phyloP scores from a whole-genome alignment of 345 rosid species.

The Kandelia obovata region DNA sequence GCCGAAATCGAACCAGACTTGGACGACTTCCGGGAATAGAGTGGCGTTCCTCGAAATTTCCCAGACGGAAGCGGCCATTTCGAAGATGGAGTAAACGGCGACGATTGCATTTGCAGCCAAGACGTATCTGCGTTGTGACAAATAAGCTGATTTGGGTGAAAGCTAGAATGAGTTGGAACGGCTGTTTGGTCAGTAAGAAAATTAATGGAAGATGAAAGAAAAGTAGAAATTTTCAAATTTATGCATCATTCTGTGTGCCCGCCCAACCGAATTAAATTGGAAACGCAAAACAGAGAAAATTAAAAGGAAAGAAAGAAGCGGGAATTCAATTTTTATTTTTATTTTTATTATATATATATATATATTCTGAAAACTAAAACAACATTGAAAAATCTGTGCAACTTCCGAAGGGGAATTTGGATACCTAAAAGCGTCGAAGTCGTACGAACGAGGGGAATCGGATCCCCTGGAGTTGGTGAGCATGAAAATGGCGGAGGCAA shows the following conservation, averaged over 20 bases:
- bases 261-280: too few species aligned
- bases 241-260: too few species aligned
- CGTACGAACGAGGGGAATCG: slow-evolving; percentile 66
- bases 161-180: too few species aligned
- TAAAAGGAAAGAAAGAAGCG: too few species aligned
- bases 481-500: slow-evolving; percentile 85
- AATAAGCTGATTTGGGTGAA: too few species aligned
- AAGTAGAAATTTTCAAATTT: background rate
- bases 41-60: slow-evolving; percentile 72
- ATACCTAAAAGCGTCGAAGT: slow-evolving; percentile 92
- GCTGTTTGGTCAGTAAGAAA: slow-evolving; percentile 4
- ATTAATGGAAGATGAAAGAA: background rate
- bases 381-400: background rate
- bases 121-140: slow-evolving; percentile 44
- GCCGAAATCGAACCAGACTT: slow-evolving; percentile 99
- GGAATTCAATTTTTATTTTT: background rate
- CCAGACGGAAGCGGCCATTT: slow-evolving; percentile 75
- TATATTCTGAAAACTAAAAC: background rate
- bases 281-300: background rate
- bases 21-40: slow-evolving; percentile 72
- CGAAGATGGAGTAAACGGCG: slow-evolving; percentile 75
- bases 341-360: background rate
- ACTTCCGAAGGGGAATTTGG: background rate
- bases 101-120: slow-evolving; percentile 83
- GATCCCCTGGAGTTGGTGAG: slow-evolving; percentile 65